Evolutionary conservation across 306 rosid species (phyloP).

Genomic region (Cyamopsis tetragonoloba): DNA sequence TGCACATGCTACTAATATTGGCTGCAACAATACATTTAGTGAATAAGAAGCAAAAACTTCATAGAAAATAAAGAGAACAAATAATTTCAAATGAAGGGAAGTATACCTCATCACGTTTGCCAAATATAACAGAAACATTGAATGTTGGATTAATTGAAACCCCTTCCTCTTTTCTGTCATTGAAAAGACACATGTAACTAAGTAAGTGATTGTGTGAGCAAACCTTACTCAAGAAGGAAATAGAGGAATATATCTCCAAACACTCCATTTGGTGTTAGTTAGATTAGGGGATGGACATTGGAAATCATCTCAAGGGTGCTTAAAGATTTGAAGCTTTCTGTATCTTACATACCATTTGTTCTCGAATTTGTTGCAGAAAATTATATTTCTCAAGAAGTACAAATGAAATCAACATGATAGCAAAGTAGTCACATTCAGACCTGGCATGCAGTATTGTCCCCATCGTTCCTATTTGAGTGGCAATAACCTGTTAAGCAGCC

Average conservation of each 20-base stretch:
- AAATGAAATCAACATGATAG: conserved; percentile 21
- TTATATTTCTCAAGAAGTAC: conserved; percentile 14
- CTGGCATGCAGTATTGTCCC: conserved; percentile 88
- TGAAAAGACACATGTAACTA: conserved; percentile 14
- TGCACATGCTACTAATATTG: conserved; percentile 82
- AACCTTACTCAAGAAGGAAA: background rate
- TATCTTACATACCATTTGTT: background rate
- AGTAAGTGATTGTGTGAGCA: conserved; percentile 21
- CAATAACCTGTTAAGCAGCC: conserved; percentile 54
- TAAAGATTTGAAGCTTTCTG: background rate
- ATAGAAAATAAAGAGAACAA: conserved; percentile 12
- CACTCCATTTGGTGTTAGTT: conserved; percentile 7
- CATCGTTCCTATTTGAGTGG: conserved; percentile 86
- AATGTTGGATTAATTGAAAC: conserved; percentile 70
- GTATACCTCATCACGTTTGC: conserved; percentile 91
- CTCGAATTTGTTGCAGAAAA: background rate
- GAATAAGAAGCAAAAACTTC: conserved; percentile 9
- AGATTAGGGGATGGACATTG: background rate
- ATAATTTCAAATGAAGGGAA: background rate
- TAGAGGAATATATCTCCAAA: background rate
- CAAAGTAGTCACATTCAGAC: conserved; percentile 37
- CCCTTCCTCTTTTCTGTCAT: conserved; percentile 82
- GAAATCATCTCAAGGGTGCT: background rate
- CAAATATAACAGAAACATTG: conserved; percentile 78
- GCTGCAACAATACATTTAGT: conserved; percentile 45